phyloP scores from a whole-genome alignment of 2,329 filamentous ascomycete species.

The Colletotrichum scovillei region DNA sequence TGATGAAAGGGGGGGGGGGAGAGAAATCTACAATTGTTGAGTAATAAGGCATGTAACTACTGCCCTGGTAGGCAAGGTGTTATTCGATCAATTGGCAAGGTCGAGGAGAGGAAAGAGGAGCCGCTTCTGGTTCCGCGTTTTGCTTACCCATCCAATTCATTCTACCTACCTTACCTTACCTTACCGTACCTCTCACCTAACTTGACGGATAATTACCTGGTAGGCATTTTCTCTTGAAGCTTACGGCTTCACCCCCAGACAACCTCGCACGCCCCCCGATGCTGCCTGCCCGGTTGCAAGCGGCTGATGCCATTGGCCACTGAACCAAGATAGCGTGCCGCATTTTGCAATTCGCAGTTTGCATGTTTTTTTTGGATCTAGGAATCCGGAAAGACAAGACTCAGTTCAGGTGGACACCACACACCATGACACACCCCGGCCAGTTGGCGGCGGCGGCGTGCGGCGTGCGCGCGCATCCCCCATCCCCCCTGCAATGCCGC shows the following conservation, averaged over 20 bases:
- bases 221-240: neutral
- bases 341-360: slow-evolving; percentile 8
- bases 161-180: neutral
- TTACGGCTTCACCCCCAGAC: neutral
- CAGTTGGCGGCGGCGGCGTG: neutral
- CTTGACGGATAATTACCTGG: no score
- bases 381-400: neutral
- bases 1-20: neutral
- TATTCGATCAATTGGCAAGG: neutral
- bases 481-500: neutral
- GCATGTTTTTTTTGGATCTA: neutral
- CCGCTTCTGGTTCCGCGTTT: slow-evolving; percentile 8
- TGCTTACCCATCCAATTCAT: neutral
- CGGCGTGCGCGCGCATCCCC: neutral
- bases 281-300: neutral
- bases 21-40: neutral
- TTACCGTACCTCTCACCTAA: no score
- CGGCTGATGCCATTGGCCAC: slow-evolving; percentile 21
- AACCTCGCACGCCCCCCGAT: neutral
- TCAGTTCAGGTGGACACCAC: neutral
- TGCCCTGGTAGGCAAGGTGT: neutral
- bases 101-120: slow-evolving; percentile 10
- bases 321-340: slow-evolving; percentile 1
- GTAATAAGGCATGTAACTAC: neutral
- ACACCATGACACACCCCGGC: neutral